Base-by-base conservation (phyloP, 495 filamentous ascomycete species). In the Immersiella caudata region DNA sequence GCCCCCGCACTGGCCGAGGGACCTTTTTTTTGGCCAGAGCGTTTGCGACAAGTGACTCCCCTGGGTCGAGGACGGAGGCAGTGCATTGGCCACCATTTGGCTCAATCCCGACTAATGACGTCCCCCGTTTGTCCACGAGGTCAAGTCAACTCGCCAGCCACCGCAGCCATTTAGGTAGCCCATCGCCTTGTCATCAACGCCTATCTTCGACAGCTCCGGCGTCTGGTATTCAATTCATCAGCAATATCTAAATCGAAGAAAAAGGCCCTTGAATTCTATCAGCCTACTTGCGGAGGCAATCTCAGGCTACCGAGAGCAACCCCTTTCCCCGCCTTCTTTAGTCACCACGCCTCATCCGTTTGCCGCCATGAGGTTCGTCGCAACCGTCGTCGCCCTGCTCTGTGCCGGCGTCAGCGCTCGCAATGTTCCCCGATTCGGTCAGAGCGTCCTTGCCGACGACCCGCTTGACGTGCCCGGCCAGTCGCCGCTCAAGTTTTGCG, bases 401-500 rank as follows among this genome's bases (percentile, higher is more conserved):
- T 76, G 79, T 62, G 75, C 76, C 64, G 70, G 69, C 69, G 80
- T 70, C 69, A 78, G 68, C 70, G 79, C 78, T 25, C 73, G 79
- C 62, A 79, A 75, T 75, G 72, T 80, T 70, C 70, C 75, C 68
- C 27, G 55, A 40, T 73, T 71, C 26, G 74, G 68, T 14, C 70
- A 81, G 61, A 73, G 73, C 24, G 72, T 77, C 50, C 63, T 71
- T 55, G 62, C 62, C 59, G 72, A 78, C 59, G 80, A 80, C 59
- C 78, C 77, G 6, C 69, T 78, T 60, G 75, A 79, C 16, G 87
- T 94, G 1, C 91, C 91, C 20, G 91, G 91, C 74, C 81, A 91
- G n/a, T 91, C 87, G 71, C 91, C 91, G 24, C 83, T 94, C 60
- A 73, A 85, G 50, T 93, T 89, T 79, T 99, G 95, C 80, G 73